phyloP scores from a whole-genome alignment of 257 asterid genomes.

The Cynanchum wilfordii region DNA sequence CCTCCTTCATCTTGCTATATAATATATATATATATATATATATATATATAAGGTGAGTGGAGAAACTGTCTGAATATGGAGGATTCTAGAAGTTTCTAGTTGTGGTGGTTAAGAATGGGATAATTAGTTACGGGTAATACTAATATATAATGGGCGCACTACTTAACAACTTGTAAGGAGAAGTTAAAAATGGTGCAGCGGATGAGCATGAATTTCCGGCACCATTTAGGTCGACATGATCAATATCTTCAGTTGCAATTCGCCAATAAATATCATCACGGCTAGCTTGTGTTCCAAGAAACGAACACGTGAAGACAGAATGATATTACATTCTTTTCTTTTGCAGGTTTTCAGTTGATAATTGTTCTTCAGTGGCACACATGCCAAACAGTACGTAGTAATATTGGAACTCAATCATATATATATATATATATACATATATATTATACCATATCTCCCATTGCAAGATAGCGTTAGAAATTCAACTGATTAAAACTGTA shows the following conservation, averaged over 20 bases:
- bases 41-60: too few relatives aligned
- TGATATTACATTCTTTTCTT: neutral
- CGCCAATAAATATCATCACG: neutral
- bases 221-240: neutral
- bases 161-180: neutral
- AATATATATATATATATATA: too few relatives aligned
- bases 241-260: neutral
- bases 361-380: neutral
- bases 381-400: neutral
- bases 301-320: neutral
- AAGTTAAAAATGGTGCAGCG: neutral
- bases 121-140: too few relatives aligned
- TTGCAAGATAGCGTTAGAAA: too few relatives aligned
- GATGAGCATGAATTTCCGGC: conserved; percentile 3
- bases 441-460: neutral
- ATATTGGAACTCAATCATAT: too few relatives aligned
- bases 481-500: too few relatives aligned
- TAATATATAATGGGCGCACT: neutral
- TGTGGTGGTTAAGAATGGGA: neutral
- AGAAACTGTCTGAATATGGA: too few relatives aligned
- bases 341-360: neutral
- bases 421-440: neutral
- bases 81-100: neutral
- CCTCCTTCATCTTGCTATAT: too few relatives aligned
- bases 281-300: neutral